Evolutionary conservation across 1,139 yeast species (phyloP), one percentile per base, ranked within the genome.

Genomic region (Sugiyamaella paludigena): DNA sequence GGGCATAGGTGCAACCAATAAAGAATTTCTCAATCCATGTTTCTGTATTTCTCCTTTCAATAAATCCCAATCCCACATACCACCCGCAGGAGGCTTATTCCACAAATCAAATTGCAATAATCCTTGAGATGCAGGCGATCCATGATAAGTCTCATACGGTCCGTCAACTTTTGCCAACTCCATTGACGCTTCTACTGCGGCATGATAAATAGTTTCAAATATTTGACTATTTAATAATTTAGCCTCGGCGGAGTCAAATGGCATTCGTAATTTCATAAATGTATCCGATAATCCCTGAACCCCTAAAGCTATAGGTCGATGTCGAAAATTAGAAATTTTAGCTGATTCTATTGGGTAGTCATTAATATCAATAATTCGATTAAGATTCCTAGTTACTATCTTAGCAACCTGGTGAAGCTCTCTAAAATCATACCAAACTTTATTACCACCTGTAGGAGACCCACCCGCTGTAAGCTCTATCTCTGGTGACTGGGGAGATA

Each of bases 151-250:
- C 45, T 74, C 76, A 60, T 85, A 84, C 0, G 81, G 68, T 7
- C 91, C 91, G 15, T 74, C 71, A 34, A 63, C 67, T 43, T 66
- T 65, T 1, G 92, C 85, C 38, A 85, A 67, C 62, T 84, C 91
- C 34, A 78, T 67, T 6, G 91, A 84, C 1, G 83, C 76, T 65
- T 84, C 89, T 7, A 84, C 70, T n/a, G 89, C 84, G 32, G 83
- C 91, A 60, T 85, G 91, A 62, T 85, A 85, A 27, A 85, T 83
- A n/a, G 92, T 85, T 67, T 85, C 94, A 65, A 84, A 85, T 28
- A 85, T 81, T 61, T 82, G 86, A 37, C 74, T 73, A 66, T 85
- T 85, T 53, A 85, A 69, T 39, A 66, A 68, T 51, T 72, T 74
- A 2, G 92, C 89, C 53, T 76, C 80, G 8, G 64, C 67, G 16